Evolutionary conservation across 2,329 filamentous ascomycete genomes (phyloP).

Genomic region (Monosporascus sp.): DNA sequence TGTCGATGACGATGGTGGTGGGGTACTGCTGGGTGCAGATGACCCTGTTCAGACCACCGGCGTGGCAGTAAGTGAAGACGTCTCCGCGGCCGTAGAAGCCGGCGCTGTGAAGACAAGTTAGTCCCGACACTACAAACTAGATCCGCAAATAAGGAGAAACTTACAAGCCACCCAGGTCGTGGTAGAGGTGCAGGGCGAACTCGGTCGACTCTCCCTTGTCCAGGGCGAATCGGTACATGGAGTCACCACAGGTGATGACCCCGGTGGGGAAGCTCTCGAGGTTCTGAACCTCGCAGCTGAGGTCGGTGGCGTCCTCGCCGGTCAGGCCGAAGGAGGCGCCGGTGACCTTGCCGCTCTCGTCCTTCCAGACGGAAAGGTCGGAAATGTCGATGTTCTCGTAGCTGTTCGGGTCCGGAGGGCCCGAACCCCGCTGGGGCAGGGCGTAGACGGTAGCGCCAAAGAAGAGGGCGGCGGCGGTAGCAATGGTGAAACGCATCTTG

Average conservation of each 20-base stretch:
- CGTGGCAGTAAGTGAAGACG: background rate
- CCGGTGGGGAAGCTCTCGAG: slow-evolving; percentile 10
- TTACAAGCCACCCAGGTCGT: background rate
- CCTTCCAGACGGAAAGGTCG: slow-evolving; percentile 1
- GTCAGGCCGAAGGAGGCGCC: slow-evolving; percentile 10
- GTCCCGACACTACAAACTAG: too few species aligned
- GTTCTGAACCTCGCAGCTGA: background rate
- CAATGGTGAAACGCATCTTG: slow-evolving; percentile 14
- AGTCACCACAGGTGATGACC: slow-evolving; percentile 15
- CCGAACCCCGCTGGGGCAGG: too few species aligned
- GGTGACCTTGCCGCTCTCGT: slow-evolving; percentile 16
- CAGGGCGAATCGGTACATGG: slow-evolving; percentile 20
- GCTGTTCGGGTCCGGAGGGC: too few species aligned
- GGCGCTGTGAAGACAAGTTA: too few species aligned
- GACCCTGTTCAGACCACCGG: background rate
- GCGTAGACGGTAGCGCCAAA: slow-evolving; percentile 5
- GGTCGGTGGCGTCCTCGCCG: background rate
- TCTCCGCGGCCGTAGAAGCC: background rate
- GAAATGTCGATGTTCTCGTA: too few species aligned
- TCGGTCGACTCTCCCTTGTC: slow-evolving; percentile 1
- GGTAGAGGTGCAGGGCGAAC: background rate
- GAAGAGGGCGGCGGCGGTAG: slow-evolving; percentile 11
- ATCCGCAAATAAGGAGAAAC: background rate
- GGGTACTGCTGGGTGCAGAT: background rate
- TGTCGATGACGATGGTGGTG: background rate